Evolutionary conservation across 257 asterid species (phyloP).

Genomic region (Petunia secreta): DNA sequence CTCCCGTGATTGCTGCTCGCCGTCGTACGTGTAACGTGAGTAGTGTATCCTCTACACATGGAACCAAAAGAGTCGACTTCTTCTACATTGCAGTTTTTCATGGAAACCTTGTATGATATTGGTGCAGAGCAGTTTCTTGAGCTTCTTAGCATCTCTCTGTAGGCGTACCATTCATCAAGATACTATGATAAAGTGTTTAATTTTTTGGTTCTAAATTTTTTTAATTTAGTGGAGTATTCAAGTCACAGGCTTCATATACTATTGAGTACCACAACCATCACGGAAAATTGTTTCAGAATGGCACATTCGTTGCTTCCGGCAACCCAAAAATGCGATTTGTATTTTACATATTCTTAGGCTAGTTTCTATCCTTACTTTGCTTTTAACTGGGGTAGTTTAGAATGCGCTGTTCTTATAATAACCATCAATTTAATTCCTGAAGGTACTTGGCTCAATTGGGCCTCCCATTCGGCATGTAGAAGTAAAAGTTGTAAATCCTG

Average conservation of each 20-base stretch:
- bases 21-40: conserved; percentile 68
- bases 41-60: conserved; percentile 10
- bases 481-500: conserved; percentile 74
- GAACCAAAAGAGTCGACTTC: background rate
- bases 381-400: conserved; percentile 28
- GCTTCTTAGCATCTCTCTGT: background rate
- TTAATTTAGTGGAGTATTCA: background rate
- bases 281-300: background rate
- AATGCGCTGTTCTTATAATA: conserved; percentile 31
- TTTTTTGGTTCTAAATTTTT: background rate
- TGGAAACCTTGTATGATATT: background rate
- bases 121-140: background rate
- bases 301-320: background rate
- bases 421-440: conserved; percentile 41
- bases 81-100: background rate
- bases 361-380: background rate
- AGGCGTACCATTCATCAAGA: background rate
- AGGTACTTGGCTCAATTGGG: conserved; percentile 94
- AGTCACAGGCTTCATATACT: background rate
- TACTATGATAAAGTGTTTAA: background rate
- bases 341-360: background rate
- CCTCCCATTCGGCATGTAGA: conserved; percentile 73
- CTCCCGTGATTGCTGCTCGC: conserved; percentile 95
- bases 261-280: background rate
- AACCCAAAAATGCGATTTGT: background rate